These are phyloP conservation scores for Lathyrus sativus DNA, from an alignment of 306 rosid genomes.

Conservation along the genomic window DNA sequence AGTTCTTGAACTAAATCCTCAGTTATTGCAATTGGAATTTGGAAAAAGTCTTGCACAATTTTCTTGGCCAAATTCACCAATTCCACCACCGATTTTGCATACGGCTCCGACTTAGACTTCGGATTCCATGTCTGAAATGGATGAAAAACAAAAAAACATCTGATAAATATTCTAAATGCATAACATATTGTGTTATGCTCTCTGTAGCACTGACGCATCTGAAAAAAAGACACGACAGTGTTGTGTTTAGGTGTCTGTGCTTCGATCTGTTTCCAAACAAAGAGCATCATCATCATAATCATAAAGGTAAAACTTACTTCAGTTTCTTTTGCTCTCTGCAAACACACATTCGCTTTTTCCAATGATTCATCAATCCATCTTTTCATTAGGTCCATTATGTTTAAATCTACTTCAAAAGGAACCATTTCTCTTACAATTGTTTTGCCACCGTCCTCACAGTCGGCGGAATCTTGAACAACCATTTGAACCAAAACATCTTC, in stretches of 20 bases:
- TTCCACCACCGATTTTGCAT: slow-evolving; percentile 76
- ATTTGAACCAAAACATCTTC: slow-evolving; percentile 78
- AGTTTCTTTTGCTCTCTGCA: slow-evolving; percentile 59
- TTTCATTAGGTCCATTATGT: slow-evolving; percentile 52
- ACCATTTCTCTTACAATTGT: slow-evolving; percentile 80
- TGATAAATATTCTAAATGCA: not conserved
- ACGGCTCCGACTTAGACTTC: slow-evolving; percentile 81
- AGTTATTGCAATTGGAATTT: slow-evolving; percentile 69
- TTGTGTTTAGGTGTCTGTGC: too few relatives aligned
- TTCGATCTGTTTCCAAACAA: not conserved
- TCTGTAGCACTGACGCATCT: too few relatives aligned
- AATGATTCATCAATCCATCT: slow-evolving; percentile 72
- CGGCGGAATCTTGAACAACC: slow-evolving; percentile 81
- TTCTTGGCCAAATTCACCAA: slow-evolving; percentile 58
- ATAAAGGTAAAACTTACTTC: slow-evolving; percentile 61
- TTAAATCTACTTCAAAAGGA: slow-evolving; percentile 79
- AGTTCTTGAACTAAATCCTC: slow-evolving; percentile 74
- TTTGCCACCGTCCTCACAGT: slow-evolving; percentile 91
- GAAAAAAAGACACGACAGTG: not conserved
- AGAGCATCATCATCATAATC: not conserved
- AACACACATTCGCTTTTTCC: slow-evolving; percentile 47
- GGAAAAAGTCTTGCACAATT: slow-evolving; percentile 68
- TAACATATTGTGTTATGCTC: not conserved
- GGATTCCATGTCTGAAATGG: slow-evolving; percentile 90
- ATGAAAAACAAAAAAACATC: not conserved